A percentile compares a stretch with the other conserved stretches of the same genome.
phyloP scores from a whole-genome alignment of 2,329 filamentous ascomycete genomes.

The Aspergillus sp. region DNA sequence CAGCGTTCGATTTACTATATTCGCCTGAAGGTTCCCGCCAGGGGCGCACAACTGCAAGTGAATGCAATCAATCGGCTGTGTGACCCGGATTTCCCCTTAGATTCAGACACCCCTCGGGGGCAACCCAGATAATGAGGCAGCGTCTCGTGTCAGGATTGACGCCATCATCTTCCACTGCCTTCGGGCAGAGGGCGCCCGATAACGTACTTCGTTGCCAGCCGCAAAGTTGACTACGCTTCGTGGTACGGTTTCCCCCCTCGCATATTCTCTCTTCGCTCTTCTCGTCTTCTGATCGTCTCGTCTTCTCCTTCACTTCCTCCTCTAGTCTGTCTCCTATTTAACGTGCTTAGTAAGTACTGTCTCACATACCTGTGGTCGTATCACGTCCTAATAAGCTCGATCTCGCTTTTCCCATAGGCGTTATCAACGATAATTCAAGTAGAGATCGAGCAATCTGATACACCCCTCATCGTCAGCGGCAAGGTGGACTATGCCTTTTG shows the following conservation, averaged over 20 bases:
- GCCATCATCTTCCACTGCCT: too few relatives aligned
- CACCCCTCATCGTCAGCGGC: not conserved
- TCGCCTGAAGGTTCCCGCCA: too few relatives aligned
- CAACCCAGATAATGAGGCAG: too few relatives aligned
- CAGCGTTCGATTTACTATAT: too few relatives aligned
- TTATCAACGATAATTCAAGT: not conserved
- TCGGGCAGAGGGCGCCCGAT: too few relatives aligned
- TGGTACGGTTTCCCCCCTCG: not conserved
- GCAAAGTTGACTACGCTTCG: too few relatives aligned
- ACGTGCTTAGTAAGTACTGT: not conserved
- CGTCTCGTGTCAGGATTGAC: too few relatives aligned
- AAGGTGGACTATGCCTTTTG: not conserved
- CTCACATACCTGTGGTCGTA: not conserved
- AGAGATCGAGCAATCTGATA: not conserved
- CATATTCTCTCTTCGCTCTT: not conserved
- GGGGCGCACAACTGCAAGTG: too few relatives aligned
- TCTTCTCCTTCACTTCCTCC: not conserved
- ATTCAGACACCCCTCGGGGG: too few relatives aligned
- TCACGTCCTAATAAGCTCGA: not conserved
- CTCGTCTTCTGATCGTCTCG: not conserved
- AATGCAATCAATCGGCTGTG: too few relatives aligned
- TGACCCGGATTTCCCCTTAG: too few relatives aligned
- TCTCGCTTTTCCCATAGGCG: not conserved
- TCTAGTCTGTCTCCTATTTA: not conserved
- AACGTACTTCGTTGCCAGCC: too few relatives aligned